phyloP scores from a whole-genome alignment of 768 basidiomycete genomes.

The Lactifluus hygrophoroides region DNA sequence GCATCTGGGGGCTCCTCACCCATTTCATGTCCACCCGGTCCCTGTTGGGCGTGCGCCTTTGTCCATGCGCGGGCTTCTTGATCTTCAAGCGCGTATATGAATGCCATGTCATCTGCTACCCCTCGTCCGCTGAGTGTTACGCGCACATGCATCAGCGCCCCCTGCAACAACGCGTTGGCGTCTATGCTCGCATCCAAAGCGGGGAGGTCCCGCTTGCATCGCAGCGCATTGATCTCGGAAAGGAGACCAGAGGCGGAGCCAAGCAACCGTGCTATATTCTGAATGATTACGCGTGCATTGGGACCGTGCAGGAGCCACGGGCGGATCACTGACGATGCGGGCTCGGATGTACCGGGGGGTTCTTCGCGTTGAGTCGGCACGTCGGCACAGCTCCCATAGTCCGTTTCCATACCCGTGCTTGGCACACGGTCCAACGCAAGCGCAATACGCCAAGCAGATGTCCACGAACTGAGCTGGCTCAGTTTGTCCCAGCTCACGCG shows the following conservation, averaged over 20 bases:
- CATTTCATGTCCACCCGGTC: slow-evolving; percentile 15
- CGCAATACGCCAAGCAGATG: slow-evolving; percentile 64
- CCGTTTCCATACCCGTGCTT: not conserved
- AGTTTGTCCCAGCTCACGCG: slow-evolving; percentile 60
- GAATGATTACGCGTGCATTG: slow-evolving; percentile 39
- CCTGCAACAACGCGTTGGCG: slow-evolving; percentile 41
- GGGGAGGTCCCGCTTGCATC: slow-evolving; percentile 44
- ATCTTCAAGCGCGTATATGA: slow-evolving; percentile 58
- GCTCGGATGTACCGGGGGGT: not conserved
- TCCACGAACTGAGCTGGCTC: slow-evolving; percentile 64
- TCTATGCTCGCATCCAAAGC: slow-evolving; percentile 29
- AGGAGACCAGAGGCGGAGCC: slow-evolving; percentile 39
- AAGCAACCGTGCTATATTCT: slow-evolving; percentile 31
- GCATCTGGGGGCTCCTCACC: slow-evolving; percentile 24
- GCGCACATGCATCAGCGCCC: slow-evolving; percentile 61
- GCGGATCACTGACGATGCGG: slow-evolving; percentile 22
- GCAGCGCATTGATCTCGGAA: slow-evolving; percentile 48
- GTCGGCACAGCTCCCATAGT: slow-evolving; percentile 21
- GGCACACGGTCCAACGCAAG: slow-evolving; percentile 37
- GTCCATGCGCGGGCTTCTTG: slow-evolving; percentile 44
- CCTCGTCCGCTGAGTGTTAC: slow-evolving; percentile 59
- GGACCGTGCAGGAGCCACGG: slow-evolving; percentile 70
- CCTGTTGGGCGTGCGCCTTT: slow-evolving; percentile 26
- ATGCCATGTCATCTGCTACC: slow-evolving; percentile 62
- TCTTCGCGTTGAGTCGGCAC: slow-evolving; percentile 53